These are phyloP conservation scores for Tylopilus orsonianus DNA, from an alignment of 1,284 basidiomycete genomes.

Conservation along the genomic window DNA sequence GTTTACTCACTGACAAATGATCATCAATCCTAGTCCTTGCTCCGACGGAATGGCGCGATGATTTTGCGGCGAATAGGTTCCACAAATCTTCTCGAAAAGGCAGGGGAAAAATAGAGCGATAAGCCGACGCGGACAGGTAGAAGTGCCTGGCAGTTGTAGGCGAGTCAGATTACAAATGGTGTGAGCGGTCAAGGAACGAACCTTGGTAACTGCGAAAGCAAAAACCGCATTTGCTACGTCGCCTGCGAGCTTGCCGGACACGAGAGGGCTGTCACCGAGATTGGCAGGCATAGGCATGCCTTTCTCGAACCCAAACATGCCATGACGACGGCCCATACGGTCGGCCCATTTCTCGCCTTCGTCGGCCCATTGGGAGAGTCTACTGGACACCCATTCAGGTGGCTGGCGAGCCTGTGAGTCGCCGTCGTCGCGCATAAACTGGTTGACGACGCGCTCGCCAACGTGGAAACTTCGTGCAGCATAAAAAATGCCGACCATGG, in stretches of 20 bases:
- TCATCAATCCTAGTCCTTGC: background rate
- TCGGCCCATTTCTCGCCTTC: slow-evolving; percentile 76
- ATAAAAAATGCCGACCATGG: slow-evolving; percentile 77
- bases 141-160: slow-evolving; percentile 55
- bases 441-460: slow-evolving; percentile 64
- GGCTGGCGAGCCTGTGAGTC: too few species aligned
- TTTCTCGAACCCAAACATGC: slow-evolving; percentile 79
- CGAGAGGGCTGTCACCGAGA: slow-evolving; percentile 13
- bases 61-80: slow-evolving; percentile 49
- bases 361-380: slow-evolving; percentile 58
- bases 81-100: slow-evolving; percentile 65
- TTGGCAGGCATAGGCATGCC: slow-evolving; percentile 25
- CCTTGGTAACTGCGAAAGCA: slow-evolving; percentile 86
- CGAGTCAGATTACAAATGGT: slow-evolving; percentile 5
- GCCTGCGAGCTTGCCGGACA: slow-evolving; percentile 55
- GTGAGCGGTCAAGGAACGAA: slow-evolving; percentile 28
- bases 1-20: slow-evolving; percentile 15
- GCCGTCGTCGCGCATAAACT: slow-evolving; percentile 22
- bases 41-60: slow-evolving; percentile 22
- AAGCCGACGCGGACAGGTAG: slow-evolving; percentile 66
- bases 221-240: slow-evolving; percentile 78
- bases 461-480: slow-evolving; percentile 66
- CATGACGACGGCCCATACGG: slow-evolving; percentile 76
- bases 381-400: slow-evolving; percentile 40
- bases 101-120: slow-evolving; percentile 75